Conservation (phyloP, 768 basidiomycete species). For the Hygrocybe punicea region DNA sequence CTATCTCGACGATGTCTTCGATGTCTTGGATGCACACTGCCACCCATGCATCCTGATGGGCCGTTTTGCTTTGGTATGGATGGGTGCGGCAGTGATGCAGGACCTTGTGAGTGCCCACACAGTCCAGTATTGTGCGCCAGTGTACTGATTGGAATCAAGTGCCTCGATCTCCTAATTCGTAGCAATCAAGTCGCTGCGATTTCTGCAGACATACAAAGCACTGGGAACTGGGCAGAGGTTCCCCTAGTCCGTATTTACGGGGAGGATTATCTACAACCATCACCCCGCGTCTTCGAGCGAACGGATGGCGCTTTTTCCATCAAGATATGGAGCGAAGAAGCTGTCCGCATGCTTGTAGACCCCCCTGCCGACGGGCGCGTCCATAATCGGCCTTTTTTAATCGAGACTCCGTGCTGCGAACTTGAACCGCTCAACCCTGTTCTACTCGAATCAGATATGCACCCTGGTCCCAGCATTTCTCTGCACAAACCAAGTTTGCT, state of each 20-base stretch:
- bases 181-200: slow-evolving; percentile 12
- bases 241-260: slow-evolving; percentile 4
- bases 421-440: slow-evolving; percentile 10
- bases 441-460: slow-evolving; percentile 17
- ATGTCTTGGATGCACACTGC: slow-evolving; percentile 14
- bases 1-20: slow-evolving; percentile 6
- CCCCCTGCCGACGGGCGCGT: background rate
- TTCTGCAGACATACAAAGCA: slow-evolving; percentile 11
- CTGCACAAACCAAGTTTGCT: slow-evolving; percentile 13
- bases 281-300: slow-evolving; percentile 14
- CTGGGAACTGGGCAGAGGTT: slow-evolving; percentile 6
- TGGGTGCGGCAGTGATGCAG: slow-evolving; percentile 12
- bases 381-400: background rate
- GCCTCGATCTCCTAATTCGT: slow-evolving; percentile 15
- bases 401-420: slow-evolving; percentile 9
- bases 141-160: slow-evolving; percentile 10
- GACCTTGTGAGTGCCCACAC: slow-evolving; percentile 12
- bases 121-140: background rate
- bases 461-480: slow-evolving; percentile 13
- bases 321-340: slow-evolving; percentile 15
- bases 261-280: slow-evolving; percentile 12
- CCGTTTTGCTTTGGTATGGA: slow-evolving; percentile 15
- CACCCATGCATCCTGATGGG: slow-evolving; percentile 17
- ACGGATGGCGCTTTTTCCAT: slow-evolving; percentile 5
- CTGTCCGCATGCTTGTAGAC: slow-evolving; percentile 10